Evolutionary conservation across 495 filamentous ascomycete species (phyloP).

Genomic region (Amphirosellinia nigrospora): DNA sequence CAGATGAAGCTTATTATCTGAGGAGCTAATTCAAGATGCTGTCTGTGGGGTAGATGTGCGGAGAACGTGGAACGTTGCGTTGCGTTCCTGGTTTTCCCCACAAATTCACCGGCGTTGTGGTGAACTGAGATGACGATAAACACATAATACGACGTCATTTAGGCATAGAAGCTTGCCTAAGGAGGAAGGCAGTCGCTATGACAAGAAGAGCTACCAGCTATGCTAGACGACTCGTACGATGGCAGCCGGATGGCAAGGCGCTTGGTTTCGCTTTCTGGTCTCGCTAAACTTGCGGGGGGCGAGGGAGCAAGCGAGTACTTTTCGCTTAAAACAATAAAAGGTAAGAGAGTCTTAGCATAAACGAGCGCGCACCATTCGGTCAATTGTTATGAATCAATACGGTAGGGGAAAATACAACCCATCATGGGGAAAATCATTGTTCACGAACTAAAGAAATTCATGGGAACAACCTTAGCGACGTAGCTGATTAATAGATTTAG

Average conservation of each 20-base stretch:
- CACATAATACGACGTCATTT: not conserved
- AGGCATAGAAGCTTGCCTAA: not conserved
- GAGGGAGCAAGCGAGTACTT: not conserved
- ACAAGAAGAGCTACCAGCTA: not conserved
- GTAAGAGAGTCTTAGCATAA: no score
- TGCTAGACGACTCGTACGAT: not conserved
- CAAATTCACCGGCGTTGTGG: not conserved
- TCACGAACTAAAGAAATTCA: not conserved
- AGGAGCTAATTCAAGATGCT: not conserved
- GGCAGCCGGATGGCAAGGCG: not conserved
- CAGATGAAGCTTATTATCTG: no score
- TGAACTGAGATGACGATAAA: not conserved
- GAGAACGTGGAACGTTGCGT: no score
- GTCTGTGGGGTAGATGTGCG: conserved; percentile 5
- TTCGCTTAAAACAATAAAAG: no score
- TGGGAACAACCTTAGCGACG: not conserved
- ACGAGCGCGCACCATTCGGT: no score
- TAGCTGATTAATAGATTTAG: not conserved
- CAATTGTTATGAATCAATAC: no score
- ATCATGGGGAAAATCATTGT: no score
- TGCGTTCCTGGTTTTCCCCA: not conserved
- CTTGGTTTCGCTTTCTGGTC: not conserved
- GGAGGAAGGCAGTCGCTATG: not conserved
- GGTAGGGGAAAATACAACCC: no score
- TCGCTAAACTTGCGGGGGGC: not conserved